Conservation (phyloP, 768 basidiomycete species). For the Trametes meyenii region DNA sequence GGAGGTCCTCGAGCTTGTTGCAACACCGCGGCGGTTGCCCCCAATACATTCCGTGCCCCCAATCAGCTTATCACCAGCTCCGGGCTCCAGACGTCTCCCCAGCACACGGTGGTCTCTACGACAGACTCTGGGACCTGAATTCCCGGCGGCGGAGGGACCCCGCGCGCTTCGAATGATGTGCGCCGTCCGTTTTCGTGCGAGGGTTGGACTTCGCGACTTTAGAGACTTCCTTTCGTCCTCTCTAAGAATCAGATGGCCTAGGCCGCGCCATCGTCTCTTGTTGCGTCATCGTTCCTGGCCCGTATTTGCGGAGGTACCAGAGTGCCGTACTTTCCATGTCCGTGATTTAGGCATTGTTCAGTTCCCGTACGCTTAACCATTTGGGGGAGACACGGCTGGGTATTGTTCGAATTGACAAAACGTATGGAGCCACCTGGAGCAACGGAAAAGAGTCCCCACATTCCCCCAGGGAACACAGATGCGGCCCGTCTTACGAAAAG, state of each 20-base stretch:
- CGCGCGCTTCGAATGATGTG: constrained; percentile 17
- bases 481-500: too few species aligned
- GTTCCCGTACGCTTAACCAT: constrained; percentile 1
- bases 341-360: not conserved
- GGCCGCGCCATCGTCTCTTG: not conserved
- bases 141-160: constrained; percentile 7
- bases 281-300: constrained; percentile 17
- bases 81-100: not conserved
- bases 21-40: not conserved
- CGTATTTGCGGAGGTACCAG: not conserved
- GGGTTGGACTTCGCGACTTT: constrained; percentile 3
- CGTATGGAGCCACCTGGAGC: not conserved
- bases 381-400: not conserved
- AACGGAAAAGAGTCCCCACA: too few species aligned
- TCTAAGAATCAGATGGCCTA: not conserved
- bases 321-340: not conserved
- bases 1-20: not conserved
- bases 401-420: constrained; percentile 1
- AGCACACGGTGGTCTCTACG: constrained; percentile 4
- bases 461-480: too few species aligned
- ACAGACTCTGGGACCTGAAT: not conserved
- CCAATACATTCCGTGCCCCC: not conserved
- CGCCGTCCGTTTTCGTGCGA: constrained; percentile 14
- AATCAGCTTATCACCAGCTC: not conserved
- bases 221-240: not conserved